Percentiles rank a stretch among this genome's conserved stretches.
phyloP scores from a whole-genome alignment of 495 filamentous ascomycete genomes.

The Xylaria telfairii region DNA sequence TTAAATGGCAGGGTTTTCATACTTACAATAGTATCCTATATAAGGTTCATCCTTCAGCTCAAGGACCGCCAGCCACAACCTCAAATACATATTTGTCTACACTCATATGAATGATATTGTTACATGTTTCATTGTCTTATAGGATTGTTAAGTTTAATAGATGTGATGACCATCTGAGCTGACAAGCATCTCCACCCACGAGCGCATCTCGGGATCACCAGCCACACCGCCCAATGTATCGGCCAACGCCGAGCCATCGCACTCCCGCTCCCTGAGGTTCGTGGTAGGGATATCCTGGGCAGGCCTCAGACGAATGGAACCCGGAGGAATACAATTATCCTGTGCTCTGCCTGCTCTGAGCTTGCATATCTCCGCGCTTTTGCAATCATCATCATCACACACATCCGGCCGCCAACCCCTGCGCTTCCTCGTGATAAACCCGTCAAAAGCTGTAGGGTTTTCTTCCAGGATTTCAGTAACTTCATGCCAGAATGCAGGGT shows the following conservation, averaged over 20 bases:
- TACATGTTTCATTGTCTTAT: not conserved
- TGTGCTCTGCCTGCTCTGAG: slow-evolving; percentile 40
- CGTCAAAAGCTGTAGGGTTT: slow-evolving; percentile 29
- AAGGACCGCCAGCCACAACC: not conserved
- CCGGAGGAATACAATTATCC: slow-evolving; percentile 39
- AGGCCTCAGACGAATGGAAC: slow-evolving; percentile 2
- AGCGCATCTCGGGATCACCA: slow-evolving; percentile 22
- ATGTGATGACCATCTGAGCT: not conserved
- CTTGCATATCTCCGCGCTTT: slow-evolving; percentile 38
- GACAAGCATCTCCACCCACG: slow-evolving; percentile 21
- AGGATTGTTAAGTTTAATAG: not conserved
- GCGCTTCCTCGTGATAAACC: slow-evolving; percentile 35
- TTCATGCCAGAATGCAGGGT: slow-evolving; percentile 65
- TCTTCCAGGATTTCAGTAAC: slow-evolving; percentile 49
- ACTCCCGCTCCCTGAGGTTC: slow-evolving; percentile 26
- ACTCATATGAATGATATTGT: not conserved
- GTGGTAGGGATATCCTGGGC: slow-evolving; percentile 2
- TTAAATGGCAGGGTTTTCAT: no score
- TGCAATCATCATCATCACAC: slow-evolving; percentile 35
- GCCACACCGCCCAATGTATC: slow-evolving; percentile 29
- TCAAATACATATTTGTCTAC: not conserved
- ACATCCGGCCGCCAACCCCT: slow-evolving; percentile 33
- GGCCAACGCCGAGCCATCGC: slow-evolving; percentile 30
- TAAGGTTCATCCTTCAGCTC: no score
- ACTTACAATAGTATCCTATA: no score